Base-by-base conservation (phyloP, 2,329 filamentous ascomycete species). In the Botrytis galanthina region DNA sequence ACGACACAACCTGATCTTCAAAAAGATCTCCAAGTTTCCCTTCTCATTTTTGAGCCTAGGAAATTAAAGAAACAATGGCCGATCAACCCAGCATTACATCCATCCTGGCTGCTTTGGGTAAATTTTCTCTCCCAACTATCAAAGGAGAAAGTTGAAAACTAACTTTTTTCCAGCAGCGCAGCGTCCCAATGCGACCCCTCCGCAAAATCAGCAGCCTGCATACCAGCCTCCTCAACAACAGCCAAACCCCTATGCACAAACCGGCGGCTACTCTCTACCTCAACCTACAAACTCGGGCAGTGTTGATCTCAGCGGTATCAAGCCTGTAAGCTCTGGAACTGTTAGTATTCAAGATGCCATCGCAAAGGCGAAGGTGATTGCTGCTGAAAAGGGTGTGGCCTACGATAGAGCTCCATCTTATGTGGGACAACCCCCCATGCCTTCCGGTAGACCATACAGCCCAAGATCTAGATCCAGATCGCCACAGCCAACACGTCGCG, bases 331-430 rank as follows among this genome's bases (percentile, higher is more conserved):
- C 81, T 93, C 92, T 44, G 94, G 94, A 74, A 93, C 92, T 32
- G 91, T 97, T 78, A 95, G 91, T 82, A 91, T 97, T 76, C 89
- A 92, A 74, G 93, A 97, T 81, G 92, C 93, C 67, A 91, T 97
- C 78, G 93, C 94, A 57, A 93, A 94, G 81, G 94, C 93, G 64
- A 92, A 93, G 81, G 92, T 91, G 60, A 93, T 93, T 82, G 93
- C 94, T 59, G 90, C 92, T 44, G 91, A 95, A 81, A 93, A 93
- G 80, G 93, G 93, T 75, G 85, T 94, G 48, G 84, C 87, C 54
- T 91, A 91, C 81, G 89, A 91, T 68, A 85, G 89, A 70, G 86
- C 86, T 68, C 59, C 78, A 74, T 76, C 82, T 74, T 81, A 82
- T 79, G 76, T 80, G 75, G 77, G 79, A 70, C 80, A 82, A 77